Base-by-base conservation (phyloP, 768 basidiomycete species). In the Pulveroboletus ravenelii region DNA sequence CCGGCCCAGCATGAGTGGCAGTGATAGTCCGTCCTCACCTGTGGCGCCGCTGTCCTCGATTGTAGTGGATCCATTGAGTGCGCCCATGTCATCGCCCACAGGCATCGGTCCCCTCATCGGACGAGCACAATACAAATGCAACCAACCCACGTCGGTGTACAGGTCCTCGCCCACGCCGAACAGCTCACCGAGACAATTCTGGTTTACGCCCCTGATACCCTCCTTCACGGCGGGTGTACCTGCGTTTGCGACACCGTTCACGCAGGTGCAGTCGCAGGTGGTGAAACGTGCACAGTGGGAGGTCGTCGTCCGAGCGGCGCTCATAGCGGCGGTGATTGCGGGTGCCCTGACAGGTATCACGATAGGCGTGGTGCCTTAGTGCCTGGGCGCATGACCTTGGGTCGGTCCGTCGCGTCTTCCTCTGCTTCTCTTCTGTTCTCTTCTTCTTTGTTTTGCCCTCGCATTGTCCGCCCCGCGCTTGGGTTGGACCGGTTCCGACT, bases 241-340 rank as follows among this genome's bases (percentile, higher is more conserved):
- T 2, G 81, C 86, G 39, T 90, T 90, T 54, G 77, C 81, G 17
- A 70, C 78, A 18, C 85, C 87, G 30, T 69, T 91, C 50, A 89
- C 89, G 38, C 76, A 74, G 36, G 73, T 91, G 18, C 73, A 86
- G 44, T 86, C 78, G 52, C 82, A 86, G 14, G 74, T 84, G 49
- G 80, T 90, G 45, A 76, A 79, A 45, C 76, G 89, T n/a, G 87
- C 81, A 3, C 89, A 92, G 58, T 91, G 89, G 89, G 87, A 90
- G 67, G 84, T 91, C 27, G 85, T 90, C 29, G 70, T 86, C 25
- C 73, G 85, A 34, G 84, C 83, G 3, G 74, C 72, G 39, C 27
- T 71, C 0, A 56, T 81, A 10, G 80, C 79, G 0, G 67, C 79
- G 20, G 25, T 84, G 13, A 47, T 71, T 1, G 63, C 70, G 15